Evolutionary conservation across 2,329 filamentous ascomycete species (phyloP), one percentile per base, ranked within the genome.

Genomic region (Penicillium griseofulvum): DNA sequence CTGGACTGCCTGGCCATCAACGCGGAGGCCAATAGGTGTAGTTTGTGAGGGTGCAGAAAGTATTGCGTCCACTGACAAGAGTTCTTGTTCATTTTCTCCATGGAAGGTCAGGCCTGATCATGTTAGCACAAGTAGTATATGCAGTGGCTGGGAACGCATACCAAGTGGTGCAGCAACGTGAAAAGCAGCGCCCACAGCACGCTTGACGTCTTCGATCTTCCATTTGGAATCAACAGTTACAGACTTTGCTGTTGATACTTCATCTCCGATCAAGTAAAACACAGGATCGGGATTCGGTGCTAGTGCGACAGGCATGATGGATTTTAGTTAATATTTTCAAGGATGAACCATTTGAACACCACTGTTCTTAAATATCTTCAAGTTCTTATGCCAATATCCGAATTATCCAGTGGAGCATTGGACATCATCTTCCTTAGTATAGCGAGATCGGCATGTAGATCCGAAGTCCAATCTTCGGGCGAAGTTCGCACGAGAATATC

Each of bases 141-240:
- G 4, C 14, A 22, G 11, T 7, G 14, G 14, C 19, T 19, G 2
- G 6, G 3, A 17, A 14, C 22, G 12, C 17, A 22, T 33, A 45
- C 43, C 43, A 14, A 45, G 29, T 22, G 71, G 62, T 45, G 76
- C 72, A 51, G 75, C 73, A 4, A 76, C 68, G 19, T 71, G 73
- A 65, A 80, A 83, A 0, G 78, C 68, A 9, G 75, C 69, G 54
- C 82, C 76, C 3, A 81, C 73, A 0, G 78, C 79, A 39, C 74
- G 67, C 58, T 84, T 80, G 78, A 86, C 83, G 0, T 75, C 76
- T 0, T 82, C 81, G 0, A 80, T 76, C 59, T 85, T 85, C 60
- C 60, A 61, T 24, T 44, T 52, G 12, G 56, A 24, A 38, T 61
- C 58, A 59, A 85, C 81, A 1, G 78, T 72, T 11, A 86, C 80